Evolutionary conservation across 108 stramenopile genomes (phyloP).

Genomic region (Fistulifera pelliculosa): DNA sequence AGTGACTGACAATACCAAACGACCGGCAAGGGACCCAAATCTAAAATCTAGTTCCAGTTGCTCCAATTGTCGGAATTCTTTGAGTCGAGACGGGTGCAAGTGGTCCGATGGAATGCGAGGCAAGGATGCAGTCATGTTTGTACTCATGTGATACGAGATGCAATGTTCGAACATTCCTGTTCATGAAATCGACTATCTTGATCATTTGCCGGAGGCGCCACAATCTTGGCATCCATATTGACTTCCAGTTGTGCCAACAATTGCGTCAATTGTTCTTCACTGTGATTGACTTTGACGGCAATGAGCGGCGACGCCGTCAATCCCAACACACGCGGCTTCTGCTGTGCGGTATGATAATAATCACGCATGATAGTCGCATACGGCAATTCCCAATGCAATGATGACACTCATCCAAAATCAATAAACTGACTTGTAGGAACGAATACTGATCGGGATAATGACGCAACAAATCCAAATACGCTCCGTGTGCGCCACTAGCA

Average conservation of each 20-base stretch:
- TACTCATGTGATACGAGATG: too few species aligned
- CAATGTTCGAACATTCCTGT: too few species aligned
- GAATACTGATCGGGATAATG: conserved; percentile 48
- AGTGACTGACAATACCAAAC: conserved; percentile 24
- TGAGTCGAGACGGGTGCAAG: conserved; percentile 8
- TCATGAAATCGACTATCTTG: too few species aligned
- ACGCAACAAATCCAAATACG: conserved; percentile 38
- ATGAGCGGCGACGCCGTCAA: conserved; percentile 57
- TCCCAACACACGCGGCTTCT: conserved; percentile 34
- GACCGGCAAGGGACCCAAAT: conserved; percentile 34
- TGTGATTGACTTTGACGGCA: conserved; percentile 26
- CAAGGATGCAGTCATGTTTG: too few species aligned
- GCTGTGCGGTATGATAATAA: conserved; percentile 35
- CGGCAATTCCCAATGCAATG: conserved; percentile 34
- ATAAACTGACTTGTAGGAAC: conserved; percentile 25
- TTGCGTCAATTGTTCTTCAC: conserved; percentile 28
- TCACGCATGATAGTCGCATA: conserved; percentile 41
- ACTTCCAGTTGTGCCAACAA: conserved; percentile 34
- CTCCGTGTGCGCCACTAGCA: conserved; percentile 61
- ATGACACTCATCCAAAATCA: conserved; percentile 64
- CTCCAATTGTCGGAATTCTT: conserved; percentile 43
- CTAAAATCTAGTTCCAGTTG: conserved; percentile 44
- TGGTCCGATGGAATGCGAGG: not conserved
- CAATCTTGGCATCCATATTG: conserved; percentile 31
- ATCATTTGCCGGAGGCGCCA: not conserved